These are phyloP conservation scores for Basidiobolus heterosporus DNA, from an alignment of 371 early-diverging fungal genomes.

Conservation along the genomic window DNA sequence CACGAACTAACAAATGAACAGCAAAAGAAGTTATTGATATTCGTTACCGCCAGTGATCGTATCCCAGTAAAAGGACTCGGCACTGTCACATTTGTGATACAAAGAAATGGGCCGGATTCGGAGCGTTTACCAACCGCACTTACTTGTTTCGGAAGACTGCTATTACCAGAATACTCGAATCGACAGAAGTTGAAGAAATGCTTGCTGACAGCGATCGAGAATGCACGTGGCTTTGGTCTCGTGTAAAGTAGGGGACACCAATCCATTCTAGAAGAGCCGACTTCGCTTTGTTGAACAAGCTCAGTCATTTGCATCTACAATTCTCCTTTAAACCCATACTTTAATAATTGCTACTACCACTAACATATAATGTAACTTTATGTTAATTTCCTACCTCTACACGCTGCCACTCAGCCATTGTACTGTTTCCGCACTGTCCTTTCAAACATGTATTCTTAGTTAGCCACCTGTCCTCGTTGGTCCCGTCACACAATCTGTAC, in stretches of 20 bases:
- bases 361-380: no score
- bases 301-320: no score
- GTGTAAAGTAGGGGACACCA: neutral
- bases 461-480: no score
- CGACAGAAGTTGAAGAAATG: conserved; percentile 72
- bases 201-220: conserved; percentile 81
- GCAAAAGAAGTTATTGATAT: conserved; percentile 82
- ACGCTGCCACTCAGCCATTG: no score
- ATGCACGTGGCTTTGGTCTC: conserved; percentile 90
- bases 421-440: no score
- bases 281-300: no score
- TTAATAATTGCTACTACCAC: no score
- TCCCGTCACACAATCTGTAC: no score
- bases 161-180: conserved; percentile 83
- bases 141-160: conserved; percentile 87
- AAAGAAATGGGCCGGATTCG: conserved; percentile 94
- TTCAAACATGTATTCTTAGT: no score
- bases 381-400: no score
- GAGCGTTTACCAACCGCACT: conserved; percentile 60
- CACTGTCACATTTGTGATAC: conserved; percentile 84
- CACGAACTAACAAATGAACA: conserved; percentile 61
- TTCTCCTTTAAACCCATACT: no score
- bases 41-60: conserved; percentile 95
- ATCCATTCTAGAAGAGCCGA: no score
- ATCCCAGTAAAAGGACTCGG: conserved; percentile 88